These are phyloP conservation scores for Hypoxylon rickii DNA, from an alignment of 495 filamentous ascomycete genomes.

Conservation along the genomic window DNA sequence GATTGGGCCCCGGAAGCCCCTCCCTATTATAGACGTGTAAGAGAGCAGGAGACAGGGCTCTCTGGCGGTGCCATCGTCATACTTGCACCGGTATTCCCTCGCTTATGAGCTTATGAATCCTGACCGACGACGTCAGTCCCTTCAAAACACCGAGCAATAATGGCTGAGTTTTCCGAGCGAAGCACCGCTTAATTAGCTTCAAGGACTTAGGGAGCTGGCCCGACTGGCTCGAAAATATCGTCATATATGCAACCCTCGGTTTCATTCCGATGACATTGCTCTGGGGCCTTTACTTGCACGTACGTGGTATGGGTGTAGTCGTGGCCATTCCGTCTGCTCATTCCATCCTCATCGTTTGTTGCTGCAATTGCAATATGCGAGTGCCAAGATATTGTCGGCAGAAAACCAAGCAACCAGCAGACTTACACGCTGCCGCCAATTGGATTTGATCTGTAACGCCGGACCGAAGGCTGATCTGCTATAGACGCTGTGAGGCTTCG, in stretches of 20 bases:
- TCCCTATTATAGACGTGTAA: conserved; percentile 21
- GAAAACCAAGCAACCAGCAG: conserved; percentile 15
- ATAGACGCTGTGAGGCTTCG: conserved; percentile 5
- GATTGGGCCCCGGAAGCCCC: conserved; percentile 26
- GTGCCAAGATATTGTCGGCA: conserved; percentile 32
- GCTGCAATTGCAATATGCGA: conserved; percentile 17
- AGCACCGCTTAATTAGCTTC: conserved; percentile 35
- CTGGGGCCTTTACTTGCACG: conserved; percentile 21
- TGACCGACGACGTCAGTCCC: conserved; percentile 32
- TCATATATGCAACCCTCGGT: conserved; percentile 41
- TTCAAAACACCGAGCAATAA: conserved; percentile 24
- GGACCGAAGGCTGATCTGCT: conserved; percentile 16
- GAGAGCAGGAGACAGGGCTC: conserved; percentile 17
- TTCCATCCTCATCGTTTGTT: conserved; percentile 28
- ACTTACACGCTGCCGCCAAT: conserved; percentile 18
- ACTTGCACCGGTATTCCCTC: conserved; percentile 27
- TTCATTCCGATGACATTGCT: conserved; percentile 32
- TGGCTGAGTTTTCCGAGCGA: conserved; percentile 24
- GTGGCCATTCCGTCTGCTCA: conserved; percentile 13
- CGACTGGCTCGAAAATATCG: conserved; percentile 36
- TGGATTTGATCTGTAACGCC: conserved; percentile 22
- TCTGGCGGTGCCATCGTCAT: conserved; percentile 21
- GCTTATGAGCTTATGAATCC: conserved; percentile 16
- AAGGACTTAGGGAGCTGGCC: conserved; percentile 29
- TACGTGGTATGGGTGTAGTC: conserved; percentile 4